phyloP scores from a whole-genome alignment of 495 filamentous ascomycete species.

The Xylaria scruposa region DNA sequence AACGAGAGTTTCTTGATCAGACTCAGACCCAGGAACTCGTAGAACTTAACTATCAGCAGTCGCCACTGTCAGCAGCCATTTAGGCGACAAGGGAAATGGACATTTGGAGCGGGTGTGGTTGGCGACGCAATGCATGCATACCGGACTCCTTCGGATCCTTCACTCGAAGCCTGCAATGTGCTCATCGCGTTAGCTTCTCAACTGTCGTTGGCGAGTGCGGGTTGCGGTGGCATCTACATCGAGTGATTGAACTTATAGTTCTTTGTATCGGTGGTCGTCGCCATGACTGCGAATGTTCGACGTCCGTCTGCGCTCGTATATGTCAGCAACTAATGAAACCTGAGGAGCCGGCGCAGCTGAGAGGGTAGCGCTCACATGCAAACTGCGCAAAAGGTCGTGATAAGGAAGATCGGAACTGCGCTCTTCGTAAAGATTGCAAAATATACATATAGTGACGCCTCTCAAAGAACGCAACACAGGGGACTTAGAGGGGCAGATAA shows the following conservation, averaged over 20 bases:
- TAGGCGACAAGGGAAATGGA: not conserved
- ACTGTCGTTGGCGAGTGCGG: slow-evolving; percentile 15
- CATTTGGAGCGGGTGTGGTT: not conserved
- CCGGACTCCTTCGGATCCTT: slow-evolving; percentile 89
- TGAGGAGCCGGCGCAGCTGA: not conserved
- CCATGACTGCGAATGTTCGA: slow-evolving; percentile 63
- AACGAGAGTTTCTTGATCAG: slow-evolving; percentile 76
- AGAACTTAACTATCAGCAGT: slow-evolving; percentile 75
- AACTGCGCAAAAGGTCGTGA: slow-evolving; percentile 20
- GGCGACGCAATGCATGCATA: slow-evolving; percentile 43
- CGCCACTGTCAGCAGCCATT: not conserved
- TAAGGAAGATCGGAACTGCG: not conserved
- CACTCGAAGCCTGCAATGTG: slow-evolving; percentile 76
- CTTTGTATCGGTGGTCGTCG: slow-evolving; percentile 70
- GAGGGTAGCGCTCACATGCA: not conserved
- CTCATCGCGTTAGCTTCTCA: slow-evolving; percentile 12
- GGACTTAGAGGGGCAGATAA: not conserved
- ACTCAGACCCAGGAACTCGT: slow-evolving; percentile 90
- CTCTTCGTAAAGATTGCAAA: slow-evolving; percentile 16
- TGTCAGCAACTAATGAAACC: not conserved
- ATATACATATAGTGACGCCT: slow-evolving; percentile 11
- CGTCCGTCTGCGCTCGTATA: slow-evolving; percentile 12
- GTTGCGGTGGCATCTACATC: slow-evolving; percentile 61
- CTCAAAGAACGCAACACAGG: not conserved
- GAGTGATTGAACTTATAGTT: slow-evolving; percentile 88